These are phyloP conservation scores for Trichoderma guizhouense DNA, from an alignment of 2,329 filamentous ascomycete genomes.

Conservation along the genomic window DNA sequence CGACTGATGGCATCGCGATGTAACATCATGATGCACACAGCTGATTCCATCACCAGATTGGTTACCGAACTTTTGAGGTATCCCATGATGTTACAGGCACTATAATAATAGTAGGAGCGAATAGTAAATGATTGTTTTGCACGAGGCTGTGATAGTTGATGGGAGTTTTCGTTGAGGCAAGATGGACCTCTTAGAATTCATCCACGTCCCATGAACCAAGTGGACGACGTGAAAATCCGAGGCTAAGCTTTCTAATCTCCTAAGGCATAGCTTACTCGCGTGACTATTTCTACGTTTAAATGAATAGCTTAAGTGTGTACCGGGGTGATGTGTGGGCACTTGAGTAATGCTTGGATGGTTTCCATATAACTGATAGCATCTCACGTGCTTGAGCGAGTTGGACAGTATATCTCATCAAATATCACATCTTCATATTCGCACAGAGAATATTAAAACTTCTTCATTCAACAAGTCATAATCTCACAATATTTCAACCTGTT, in stretches of 20 bases:
- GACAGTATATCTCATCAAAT: neutral
- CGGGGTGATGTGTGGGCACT: neutral
- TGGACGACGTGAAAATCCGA: neutral
- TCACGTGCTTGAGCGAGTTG: neutral
- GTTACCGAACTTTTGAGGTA: neutral
- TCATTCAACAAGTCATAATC: neutral
- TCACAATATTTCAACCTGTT: neutral
- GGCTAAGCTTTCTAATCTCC: neutral
- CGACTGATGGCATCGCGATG: neutral
- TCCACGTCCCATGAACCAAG: neutral
- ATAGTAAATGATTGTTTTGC: neutral
- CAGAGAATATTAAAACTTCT: neutral
- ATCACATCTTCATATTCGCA: neutral
- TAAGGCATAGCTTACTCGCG: neutral
- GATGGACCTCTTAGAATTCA: neutral
- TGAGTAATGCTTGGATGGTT: neutral
- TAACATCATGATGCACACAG: neutral
- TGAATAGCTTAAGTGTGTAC: neutral
- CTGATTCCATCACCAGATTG: constrained; percentile 5
- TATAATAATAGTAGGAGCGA: neutral
- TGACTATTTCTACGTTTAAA: neutral
- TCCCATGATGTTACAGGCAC: neutral
- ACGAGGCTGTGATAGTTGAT: neutral
- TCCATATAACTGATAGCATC: neutral
- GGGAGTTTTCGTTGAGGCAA: neutral